Evolutionary conservation across 495 filamentous ascomycete genomes (phyloP).

Genomic region (Aspergillus asperescens): DNA sequence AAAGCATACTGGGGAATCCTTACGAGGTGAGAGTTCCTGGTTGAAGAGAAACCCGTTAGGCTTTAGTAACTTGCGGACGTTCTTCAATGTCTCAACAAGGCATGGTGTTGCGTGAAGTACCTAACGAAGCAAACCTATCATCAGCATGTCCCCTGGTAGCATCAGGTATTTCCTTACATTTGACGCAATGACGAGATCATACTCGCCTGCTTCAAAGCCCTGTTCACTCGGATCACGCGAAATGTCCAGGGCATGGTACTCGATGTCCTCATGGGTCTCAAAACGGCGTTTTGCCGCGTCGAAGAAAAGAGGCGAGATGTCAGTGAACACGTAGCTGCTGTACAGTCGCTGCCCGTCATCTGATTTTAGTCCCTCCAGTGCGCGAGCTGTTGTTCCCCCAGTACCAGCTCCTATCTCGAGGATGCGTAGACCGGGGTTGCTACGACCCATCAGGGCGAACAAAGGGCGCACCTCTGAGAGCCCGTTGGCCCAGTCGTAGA

Average conservation of each 20-base stretch:
- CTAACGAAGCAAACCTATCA: too few species aligned
- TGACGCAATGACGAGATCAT: not conserved
- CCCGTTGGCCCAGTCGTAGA: too few species aligned
- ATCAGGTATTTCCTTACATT: too few species aligned
- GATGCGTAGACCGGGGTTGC: conserved; percentile 36
- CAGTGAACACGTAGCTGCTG: not conserved
- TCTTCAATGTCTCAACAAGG: too few species aligned
- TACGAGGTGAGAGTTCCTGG: too few species aligned
- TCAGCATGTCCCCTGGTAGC: too few species aligned
- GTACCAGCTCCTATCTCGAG: conserved; percentile 46
- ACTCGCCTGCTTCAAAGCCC: not conserved
- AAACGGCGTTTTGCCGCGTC: not conserved
- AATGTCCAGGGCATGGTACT: not conserved
- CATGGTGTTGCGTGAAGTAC: too few species aligned
- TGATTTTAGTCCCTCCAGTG: conserved; percentile 23
- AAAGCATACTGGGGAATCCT: too few species aligned
- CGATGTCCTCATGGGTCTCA: not conserved
- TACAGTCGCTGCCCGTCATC: not conserved
- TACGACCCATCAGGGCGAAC: conserved; percentile 30
- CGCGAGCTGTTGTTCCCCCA: conserved; percentile 23
- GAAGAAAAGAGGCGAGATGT: not conserved
- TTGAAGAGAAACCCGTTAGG: too few species aligned
- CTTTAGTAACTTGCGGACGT: too few species aligned
- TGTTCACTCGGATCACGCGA: not conserved
- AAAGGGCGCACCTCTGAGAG: too few species aligned